A percentile compares a stretch with the other conserved stretches of the same genome.
Evolutionary conservation across 1,284 basidiomycete species (phyloP).

Genomic region (Pyrrhoderma noxium): DNA sequence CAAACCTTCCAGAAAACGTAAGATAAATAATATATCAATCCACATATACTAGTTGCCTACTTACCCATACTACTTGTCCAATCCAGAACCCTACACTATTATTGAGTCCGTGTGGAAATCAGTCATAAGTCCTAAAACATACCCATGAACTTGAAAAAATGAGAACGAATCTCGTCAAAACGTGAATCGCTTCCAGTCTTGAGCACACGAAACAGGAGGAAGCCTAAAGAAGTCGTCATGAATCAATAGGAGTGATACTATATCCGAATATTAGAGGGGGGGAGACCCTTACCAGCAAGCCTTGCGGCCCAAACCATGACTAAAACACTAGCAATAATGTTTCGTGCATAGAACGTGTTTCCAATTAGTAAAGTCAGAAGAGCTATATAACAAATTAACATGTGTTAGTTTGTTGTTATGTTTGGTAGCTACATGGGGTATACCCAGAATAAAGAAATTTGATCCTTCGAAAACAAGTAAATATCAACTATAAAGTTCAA

Average conservation of each 20-base stretch:
- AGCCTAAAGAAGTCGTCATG: slow-evolving; percentile 32
- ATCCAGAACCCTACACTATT: slow-evolving; percentile 42
- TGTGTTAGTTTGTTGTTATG: neutral
- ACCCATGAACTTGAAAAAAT: slow-evolving; percentile 65
- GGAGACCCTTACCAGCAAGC: slow-evolving; percentile 35
- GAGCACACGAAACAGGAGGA: slow-evolving; percentile 59
- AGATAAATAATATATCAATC: neutral
- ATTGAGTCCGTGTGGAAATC: slow-evolving; percentile 1
- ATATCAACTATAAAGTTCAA: slow-evolving; percentile 1
- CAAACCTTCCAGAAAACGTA: slow-evolving; percentile 42
- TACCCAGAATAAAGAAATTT: slow-evolving; percentile 61
- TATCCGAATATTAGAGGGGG: neutral
- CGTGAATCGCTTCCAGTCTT: slow-evolving; percentile 59
- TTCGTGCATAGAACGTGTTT: slow-evolving; percentile 52
- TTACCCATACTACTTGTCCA: slow-evolving; percentile 48
- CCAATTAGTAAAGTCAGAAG: slow-evolving; percentile 47
- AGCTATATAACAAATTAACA: slow-evolving; percentile 27
- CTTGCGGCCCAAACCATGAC: slow-evolving; percentile 61
- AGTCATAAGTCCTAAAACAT: slow-evolving; percentile 10
- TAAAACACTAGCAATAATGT: slow-evolving; percentile 50
- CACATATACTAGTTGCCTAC: neutral
- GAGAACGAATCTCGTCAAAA: slow-evolving; percentile 59
- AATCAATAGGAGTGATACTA: neutral
- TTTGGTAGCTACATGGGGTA: slow-evolving; percentile 1
- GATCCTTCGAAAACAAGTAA: slow-evolving; percentile 35